Conservation (phyloP, 345 rosid genomes). For the Populus nigra region DNA sequence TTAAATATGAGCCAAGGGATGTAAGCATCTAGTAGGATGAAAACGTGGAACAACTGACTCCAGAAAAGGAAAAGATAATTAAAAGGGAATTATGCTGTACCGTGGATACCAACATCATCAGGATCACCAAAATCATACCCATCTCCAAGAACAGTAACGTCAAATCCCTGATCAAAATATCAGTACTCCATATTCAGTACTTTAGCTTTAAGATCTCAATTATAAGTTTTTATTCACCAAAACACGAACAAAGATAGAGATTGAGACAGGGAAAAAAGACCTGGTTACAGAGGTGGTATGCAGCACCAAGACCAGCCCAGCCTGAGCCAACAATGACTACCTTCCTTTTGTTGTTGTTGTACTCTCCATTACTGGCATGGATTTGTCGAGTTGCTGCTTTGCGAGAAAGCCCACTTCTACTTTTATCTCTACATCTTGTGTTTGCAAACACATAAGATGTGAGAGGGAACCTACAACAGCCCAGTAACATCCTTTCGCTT, state of each 20-base stretch:
- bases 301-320: slow-evolving; percentile 67
- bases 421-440: not conserved
- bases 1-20: too few relatives aligned
- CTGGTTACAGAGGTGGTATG: slow-evolving; percentile 59
- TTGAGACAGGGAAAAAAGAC: slow-evolving; percentile 2
- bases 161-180: slow-evolving; percentile 45
- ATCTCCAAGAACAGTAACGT: slow-evolving; percentile 55
- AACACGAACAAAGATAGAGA: not conserved
- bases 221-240: not conserved
- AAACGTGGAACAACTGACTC: not conserved
- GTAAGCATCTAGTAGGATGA: not conserved
- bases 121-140: slow-evolving; percentile 42
- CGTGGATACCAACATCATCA: slow-evolving; percentile 53
- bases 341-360: slow-evolving; percentile 27
- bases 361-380: slow-evolving; percentile 17
- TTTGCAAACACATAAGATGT: slow-evolving; percentile 2
- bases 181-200: not conserved
- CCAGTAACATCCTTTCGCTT: slow-evolving; percentile 22
- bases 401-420: slow-evolving; percentile 24
- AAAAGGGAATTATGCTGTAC: slow-evolving; percentile 16
- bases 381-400: slow-evolving; percentile 17
- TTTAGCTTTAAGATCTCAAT: not conserved
- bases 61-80: not conserved
- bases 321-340: slow-evolving; percentile 59
- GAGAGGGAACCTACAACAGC: slow-evolving; percentile 17